These are phyloP conservation scores for Phytopythium helicoides DNA, from an alignment of 352 stramenopile genomes.

Conservation along the genomic window DNA sequence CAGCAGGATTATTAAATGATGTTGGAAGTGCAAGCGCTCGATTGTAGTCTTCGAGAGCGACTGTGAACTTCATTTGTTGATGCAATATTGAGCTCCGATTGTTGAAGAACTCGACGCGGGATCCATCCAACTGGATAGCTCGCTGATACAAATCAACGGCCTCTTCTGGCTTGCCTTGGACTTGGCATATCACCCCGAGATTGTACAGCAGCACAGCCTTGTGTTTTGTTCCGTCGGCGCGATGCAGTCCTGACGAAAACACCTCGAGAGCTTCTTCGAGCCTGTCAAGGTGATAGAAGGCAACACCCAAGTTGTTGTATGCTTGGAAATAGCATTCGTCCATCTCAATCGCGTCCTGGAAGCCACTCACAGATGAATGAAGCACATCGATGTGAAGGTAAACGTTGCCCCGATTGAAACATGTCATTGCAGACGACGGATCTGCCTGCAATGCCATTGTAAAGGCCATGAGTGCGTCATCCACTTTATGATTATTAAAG, in stretches of 20 bases:
- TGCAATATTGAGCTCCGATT: constrained; percentile 56
- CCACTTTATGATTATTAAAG: constrained; percentile 16
- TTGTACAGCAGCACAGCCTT: constrained; percentile 46
- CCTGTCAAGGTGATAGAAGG: constrained; percentile 37
- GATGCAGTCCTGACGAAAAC: constrained; percentile 33
- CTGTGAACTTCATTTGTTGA: constrained; percentile 45
- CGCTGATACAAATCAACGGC: constrained; percentile 54
- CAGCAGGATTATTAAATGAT: no score
- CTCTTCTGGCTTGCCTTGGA: constrained; percentile 34
- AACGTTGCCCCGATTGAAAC: constrained; percentile 58
- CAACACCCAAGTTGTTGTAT: constrained; percentile 51
- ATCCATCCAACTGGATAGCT: constrained; percentile 35
- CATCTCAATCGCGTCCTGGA: constrained; percentile 46
- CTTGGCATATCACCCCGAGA: constrained; percentile 36
- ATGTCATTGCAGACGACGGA: constrained; percentile 25
- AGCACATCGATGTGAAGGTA: constrained; percentile 41
- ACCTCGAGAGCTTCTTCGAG: constrained; percentile 43
- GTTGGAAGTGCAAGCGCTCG: constrained; percentile 21
- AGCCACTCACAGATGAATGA: constrained; percentile 33
- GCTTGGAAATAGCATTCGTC: constrained; percentile 33
- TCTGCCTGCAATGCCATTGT: constrained; percentile 49
- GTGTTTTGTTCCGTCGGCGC: constrained; percentile 20
- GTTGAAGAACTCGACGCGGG: constrained; percentile 48
- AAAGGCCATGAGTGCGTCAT: constrained; percentile 55
- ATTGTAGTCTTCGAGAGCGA: constrained; percentile 58